Evolutionary conservation across 371 early-diverging fungal genomes (phyloP), one percentile per base, ranked within the genome.

Genomic region (Syncephalastrum racemosum): DNA sequence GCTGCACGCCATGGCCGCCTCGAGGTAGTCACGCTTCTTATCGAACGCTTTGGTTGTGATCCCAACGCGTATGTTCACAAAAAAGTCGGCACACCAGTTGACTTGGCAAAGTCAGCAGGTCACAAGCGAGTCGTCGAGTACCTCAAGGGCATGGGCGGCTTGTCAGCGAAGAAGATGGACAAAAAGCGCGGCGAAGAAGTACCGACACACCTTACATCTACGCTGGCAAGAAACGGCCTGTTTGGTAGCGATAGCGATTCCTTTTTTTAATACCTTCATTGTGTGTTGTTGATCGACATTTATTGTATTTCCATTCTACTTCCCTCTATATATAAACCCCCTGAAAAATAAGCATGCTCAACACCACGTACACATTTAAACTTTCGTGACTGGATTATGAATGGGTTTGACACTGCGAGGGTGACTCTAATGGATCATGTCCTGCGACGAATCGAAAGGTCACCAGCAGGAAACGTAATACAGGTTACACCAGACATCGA

Each of bases 141-240:
- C 42, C 52, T 77, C 8, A 77, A 77, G 42, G 56, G 41, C n/a
- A 39, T 47, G 7, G 77, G 77, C 8, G 77, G 66, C 0, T 20
- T 74, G 13, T 43, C 70, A 3, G 45, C 77, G 4, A 77, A 77
- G 39, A 77, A 77, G 20, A 58, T 77, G 64, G 77, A 74, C 19
- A 73, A 70, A 45, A 62, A 52, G 20, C 46, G 56, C 46, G 71
- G 74, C 22, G 74, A 71, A 39, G 70, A 71, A 46, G 62, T 67
- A 24, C 72, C 74, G 7, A 46, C 43, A 15, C 72, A 71, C 23
- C 49, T 77, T 40, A 64, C 64, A 50, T 41, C 55, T 25, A 61
- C 65, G 16, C 59, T 77, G 14, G 54, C 66, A 15, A 64, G 58
- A 40, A 69, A 77, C 23, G 77, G 77, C 4, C 63, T 77, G 24